Base-by-base conservation (phyloP, 768 basidiomycete genomes). In the Daedaleopsis sinensis region DNA sequence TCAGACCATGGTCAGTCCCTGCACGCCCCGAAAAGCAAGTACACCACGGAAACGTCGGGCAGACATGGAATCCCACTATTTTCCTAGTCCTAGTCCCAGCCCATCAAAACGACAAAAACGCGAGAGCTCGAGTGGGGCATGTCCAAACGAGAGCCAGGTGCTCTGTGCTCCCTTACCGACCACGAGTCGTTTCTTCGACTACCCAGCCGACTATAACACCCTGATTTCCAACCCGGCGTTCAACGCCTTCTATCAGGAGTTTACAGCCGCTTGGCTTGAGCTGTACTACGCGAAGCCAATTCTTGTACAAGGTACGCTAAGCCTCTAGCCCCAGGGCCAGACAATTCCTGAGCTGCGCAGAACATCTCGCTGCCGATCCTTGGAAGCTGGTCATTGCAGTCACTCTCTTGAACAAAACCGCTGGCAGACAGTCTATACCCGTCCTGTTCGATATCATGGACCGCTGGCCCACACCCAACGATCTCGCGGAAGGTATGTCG, bases 331-430 rank as follows among this genome's bases (percentile, higher is more conserved):
- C 24, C 16, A 10, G 39, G 8, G 11, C 6, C 27, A 8, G 12
- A 8, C 43, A 2, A 32, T 2, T 27, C 11, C 39, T 42, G 13
- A 36, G 18, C 11, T 16, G 37, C 19, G 23, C 57, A 88, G 85
- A 87, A 67, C 69, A 67, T 48, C 74, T 89, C 23, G 77, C 80
- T 0, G 71, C 80, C 19, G 79, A 86, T 65, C 86, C 87, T 7
- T 91, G 89, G 88, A 89, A 85, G 70, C 71, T 92, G 38, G 76
- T 92, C 8, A 77, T 91, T 19, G 87, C 85, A 1, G 84, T 84
- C 7, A 85, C 81, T 38, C 75, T 92, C 6, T 80, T 92, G 19
- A 92, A 93, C 68, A 86, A 87, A 68, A 90, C 91, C 0, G 73
- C 82, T 0, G 89, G 86, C 15, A 82, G 80, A 66, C 72, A 79